Evolutionary conservation across 495 filamentous ascomycete genomes (phyloP), one percentile per base, ranked within the genome.

Genomic region (Staphylotrichum longicolle): DNA sequence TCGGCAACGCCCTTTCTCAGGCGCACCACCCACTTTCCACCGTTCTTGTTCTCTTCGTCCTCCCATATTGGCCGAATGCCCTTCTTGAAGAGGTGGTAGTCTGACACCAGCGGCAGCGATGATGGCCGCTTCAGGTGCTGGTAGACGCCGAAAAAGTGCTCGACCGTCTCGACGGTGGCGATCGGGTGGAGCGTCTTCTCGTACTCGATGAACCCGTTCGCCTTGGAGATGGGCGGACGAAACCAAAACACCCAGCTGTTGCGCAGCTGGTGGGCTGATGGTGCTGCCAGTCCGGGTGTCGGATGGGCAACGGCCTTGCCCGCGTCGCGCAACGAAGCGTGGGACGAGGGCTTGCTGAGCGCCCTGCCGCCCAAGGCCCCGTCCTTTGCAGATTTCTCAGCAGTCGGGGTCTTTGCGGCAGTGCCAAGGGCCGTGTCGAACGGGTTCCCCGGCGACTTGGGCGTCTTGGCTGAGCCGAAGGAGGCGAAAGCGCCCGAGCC

Each of bases 41-140:
- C 94, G 56, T 86, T 84, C 77, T 91, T 96, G 77, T 98, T 98
- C 66, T 93, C 91, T 54, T 96, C 91, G 68, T 98, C 94, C 76
- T 98, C 94, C 94, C 94, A 98, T 70, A 98, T 94, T 42, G 94
- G 94, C 61, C 94, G 86, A 35, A 98, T 92, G 51, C 92, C 95
- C 69, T 95, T 91, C 80, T 94, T 95, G 78, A 98, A 98, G 56
- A 98, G 87, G 72, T 98, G 95, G 72, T 97, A 98, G 71, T 98
- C 94, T 12, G 92, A 96, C 35, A 98, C 94, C 27, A 91, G 87
- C 9, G 94, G 94, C 52, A 98, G 80, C 12, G 83, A 77, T 46
- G 90, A 96, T 3, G 94, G 95, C 15, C 90, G 86, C 73, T 95
- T 96, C 54, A 98, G 81, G 72, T 98, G 93, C 32, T 84, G 80